These are phyloP conservation scores for Gossypium arboreum DNA, from an alignment of 345 rosid species.

Conservation along the genomic window DNA sequence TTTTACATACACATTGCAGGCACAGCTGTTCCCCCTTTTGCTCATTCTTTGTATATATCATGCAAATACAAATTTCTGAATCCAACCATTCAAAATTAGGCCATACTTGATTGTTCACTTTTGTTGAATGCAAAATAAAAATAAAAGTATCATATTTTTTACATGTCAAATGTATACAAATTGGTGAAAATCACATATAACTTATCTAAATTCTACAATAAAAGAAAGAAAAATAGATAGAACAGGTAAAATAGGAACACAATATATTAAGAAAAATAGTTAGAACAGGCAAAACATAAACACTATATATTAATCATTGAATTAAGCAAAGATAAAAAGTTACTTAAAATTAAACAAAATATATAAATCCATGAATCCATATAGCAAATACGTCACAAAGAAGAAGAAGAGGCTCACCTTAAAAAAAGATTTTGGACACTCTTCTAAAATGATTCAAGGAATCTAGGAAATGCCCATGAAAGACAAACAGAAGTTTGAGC, in stretches of 20 bases:
- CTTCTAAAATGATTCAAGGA: constrained; percentile 27
- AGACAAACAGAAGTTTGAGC: not conserved
- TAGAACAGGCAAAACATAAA: no score
- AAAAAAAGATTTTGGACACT: constrained; percentile 1
- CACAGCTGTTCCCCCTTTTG: not conserved
- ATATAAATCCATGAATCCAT: constrained; percentile 7
- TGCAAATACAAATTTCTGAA: not conserved
- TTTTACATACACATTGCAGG: not conserved
- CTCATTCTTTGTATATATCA: not conserved
- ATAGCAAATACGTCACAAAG: not conserved
- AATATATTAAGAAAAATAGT: not conserved
- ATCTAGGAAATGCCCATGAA: constrained; percentile 28
- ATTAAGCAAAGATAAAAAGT: not conserved
- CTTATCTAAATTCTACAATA: not conserved
- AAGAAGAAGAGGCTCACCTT: constrained; percentile 34
- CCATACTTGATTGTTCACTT: not conserved
- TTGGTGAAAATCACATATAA: not conserved
- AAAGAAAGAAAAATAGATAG: not conserved
- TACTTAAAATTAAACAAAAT: not conserved
- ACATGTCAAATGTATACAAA: not conserved
- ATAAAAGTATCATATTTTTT: not conserved
- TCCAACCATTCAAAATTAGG: not conserved
- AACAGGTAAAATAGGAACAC: not conserved
- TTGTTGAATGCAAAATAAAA: not conserved
- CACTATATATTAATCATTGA: not conserved